phyloP scores from a whole-genome alignment of 306 rosid species.

The Canavalia ensiformis region DNA sequence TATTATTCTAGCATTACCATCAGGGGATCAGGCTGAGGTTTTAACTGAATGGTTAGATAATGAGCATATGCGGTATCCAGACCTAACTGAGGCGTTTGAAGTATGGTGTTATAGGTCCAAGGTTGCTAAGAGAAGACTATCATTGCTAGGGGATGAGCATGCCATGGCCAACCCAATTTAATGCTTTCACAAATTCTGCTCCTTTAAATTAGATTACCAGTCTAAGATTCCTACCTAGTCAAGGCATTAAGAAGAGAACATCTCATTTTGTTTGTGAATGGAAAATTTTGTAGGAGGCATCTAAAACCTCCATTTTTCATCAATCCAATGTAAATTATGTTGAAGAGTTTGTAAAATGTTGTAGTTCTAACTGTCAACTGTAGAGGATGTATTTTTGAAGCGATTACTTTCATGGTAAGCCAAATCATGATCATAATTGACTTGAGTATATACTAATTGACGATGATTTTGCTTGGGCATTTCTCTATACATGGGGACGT shows the following conservation, averaged over 20 bases:
- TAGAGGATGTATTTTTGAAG: slow-evolving; percentile 45
- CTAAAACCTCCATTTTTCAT: slow-evolving; percentile 35
- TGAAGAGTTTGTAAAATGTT: slow-evolving; percentile 46
- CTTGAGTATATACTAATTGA: background rate
- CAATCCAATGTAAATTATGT: slow-evolving; percentile 41
- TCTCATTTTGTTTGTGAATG: slow-evolving; percentile 31
- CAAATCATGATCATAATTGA: slow-evolving; percentile 38
- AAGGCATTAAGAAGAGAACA: slow-evolving; percentile 40
- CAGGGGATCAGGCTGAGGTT: slow-evolving; percentile 85
- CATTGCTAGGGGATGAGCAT: slow-evolving; percentile 62
- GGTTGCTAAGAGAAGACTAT: slow-evolving; percentile 83
- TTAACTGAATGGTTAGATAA: slow-evolving; percentile 79
- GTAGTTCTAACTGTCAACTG: slow-evolving; percentile 51
- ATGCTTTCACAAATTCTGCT: slow-evolving; percentile 41
- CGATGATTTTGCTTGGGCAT: slow-evolving; percentile 11
- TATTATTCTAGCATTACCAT: slow-evolving; percentile 83
- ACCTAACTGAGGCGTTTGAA: slow-evolving; percentile 90
- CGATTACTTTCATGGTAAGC: slow-evolving; percentile 39
- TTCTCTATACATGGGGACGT: background rate
- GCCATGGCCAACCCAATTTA: slow-evolving; percentile 57
- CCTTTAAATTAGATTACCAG: slow-evolving; percentile 26
- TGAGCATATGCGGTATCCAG: slow-evolving; percentile 74
- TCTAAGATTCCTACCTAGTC: slow-evolving; percentile 39
- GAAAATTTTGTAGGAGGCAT: slow-evolving; percentile 48
- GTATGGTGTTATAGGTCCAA: slow-evolving; percentile 92